Percentiles rank a stretch among this genome's conserved stretches.
Conservation (phyloP, 2,329 filamentous ascomycete genomes). For the Beauveria brongniartii region DNA sequence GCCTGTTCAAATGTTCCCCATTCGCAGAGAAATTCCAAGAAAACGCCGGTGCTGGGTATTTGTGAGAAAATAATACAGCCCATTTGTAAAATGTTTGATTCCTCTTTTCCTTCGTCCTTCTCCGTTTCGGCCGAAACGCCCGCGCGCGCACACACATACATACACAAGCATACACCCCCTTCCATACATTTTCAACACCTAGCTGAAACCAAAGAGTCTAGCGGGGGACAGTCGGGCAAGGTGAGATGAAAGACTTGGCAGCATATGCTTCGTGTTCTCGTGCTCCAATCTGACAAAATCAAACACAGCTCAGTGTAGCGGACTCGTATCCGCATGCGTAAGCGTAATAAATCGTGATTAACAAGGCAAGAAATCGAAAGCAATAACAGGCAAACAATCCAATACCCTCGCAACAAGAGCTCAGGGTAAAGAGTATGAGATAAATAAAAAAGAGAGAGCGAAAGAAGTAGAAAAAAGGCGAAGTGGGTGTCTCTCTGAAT, state of each 20-base stretch:
- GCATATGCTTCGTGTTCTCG: neutral
- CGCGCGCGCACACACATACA: neutral
- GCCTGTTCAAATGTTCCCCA: neutral
- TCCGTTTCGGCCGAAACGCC: neutral
- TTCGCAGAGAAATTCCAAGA: neutral
- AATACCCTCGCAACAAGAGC: neutral
- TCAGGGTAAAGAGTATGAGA: neutral
- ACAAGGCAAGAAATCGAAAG: neutral
- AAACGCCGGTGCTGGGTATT: conserved; percentile 9
- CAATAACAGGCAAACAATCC: neutral
- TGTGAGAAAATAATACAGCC: conserved; percentile 8
- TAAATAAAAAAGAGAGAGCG: neutral
- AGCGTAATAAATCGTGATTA: neutral
- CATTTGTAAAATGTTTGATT: conserved; percentile 2
- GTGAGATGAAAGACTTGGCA: neutral
- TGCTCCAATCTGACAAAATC: neutral
- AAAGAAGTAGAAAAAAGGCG: conserved; percentile 4
- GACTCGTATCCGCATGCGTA: neutral
- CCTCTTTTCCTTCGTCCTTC: neutral
- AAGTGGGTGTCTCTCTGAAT: neutral
- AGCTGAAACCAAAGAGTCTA: neutral
- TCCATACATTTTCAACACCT: neutral
- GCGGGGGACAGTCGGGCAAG: neutral
- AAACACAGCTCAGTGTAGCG: neutral
- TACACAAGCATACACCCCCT: neutral